Base-by-base conservation (phyloP, 2,329 filamentous ascomycete genomes). In the Ophiocordyceps unilateralis region DNA sequence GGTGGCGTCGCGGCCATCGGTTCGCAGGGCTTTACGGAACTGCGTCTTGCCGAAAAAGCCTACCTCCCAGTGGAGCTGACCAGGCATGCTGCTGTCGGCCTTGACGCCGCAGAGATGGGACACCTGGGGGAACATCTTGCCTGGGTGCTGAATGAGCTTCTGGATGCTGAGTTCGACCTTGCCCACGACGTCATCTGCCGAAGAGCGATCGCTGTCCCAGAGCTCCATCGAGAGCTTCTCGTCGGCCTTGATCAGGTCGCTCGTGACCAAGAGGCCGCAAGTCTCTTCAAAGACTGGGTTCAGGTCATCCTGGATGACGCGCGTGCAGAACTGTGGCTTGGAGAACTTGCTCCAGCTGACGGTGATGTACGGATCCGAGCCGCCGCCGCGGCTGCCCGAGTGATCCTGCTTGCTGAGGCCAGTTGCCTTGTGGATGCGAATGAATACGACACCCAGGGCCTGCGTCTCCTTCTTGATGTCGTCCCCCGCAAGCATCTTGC, bases 281-380 rank as follows among this genome's bases (percentile, higher is more conserved):
- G 75, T 80, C 55, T 87, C 82, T 26, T 83, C 68, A 81, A 81
- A 86, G 39, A 64, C 66, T 0, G 82, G 82, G 23, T 81, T 65
- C 64, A 83, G 78, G 40, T 83, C 76, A 1, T 68, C 66, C 34
- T 69, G 58, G 19, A 85, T 67, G 37, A 86, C 70, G 41, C 81
- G 70, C 0, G 81, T 85, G 42, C 60, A 60, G 56, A 57, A 42
- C 68, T 79, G 54, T 63, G 79, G 45, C 80, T 65, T 41, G 74
- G 80, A 80, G 53, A 85, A 85, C 54, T 86, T 87, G 20, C 79
- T 80, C 80, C 81, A 87, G 2, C 76, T 78, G 8, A 84, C 76
- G 1, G 76, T 78, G 15, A 84, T 72, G 48, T 86, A 86, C 0
- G 77, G 68, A 57, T 87, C 82, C 10, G 79, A 76, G 6, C 75